Percentiles rank a stretch among this genome's conserved stretches.
phyloP scores from a whole-genome alignment of 31 red algal species.

The Odonthalia washingtoniensis region DNA sequence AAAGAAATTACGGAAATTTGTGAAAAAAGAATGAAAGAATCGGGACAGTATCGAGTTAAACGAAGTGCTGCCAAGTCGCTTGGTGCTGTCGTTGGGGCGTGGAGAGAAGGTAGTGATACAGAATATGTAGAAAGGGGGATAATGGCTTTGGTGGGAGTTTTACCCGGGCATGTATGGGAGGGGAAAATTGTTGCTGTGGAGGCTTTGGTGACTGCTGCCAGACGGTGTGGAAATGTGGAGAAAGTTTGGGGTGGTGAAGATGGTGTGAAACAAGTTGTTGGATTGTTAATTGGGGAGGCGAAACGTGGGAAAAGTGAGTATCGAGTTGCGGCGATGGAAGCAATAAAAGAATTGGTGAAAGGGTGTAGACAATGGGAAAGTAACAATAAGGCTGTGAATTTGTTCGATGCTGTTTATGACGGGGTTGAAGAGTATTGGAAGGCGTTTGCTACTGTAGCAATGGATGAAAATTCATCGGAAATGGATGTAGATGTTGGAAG shows the following conservation, averaged over 20 bases:
- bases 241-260: conserved; percentile 34
- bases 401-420: conserved; percentile 51
- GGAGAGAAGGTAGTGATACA: conserved; percentile 52
- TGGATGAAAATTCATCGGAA: not conserved
- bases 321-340: conserved; percentile 59
- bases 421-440: conserved; percentile 40
- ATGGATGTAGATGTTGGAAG: conserved; percentile 4
- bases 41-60: conserved; percentile 73
- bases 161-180: conserved; percentile 83
- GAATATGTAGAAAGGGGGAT: conserved; percentile 54
- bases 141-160: conserved; percentile 50
- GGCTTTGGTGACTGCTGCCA: conserved; percentile 58
- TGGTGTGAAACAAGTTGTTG: conserved; percentile 38
- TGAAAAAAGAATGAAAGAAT: conserved; percentile 43
- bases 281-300: conserved; percentile 31
- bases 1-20: conserved; percentile 73
- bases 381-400: not conserved
- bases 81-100: conserved; percentile 64
- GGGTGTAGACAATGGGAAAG: conserved; percentile 18
- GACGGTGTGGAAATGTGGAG: conserved; percentile 20
- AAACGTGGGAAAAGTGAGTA: conserved; percentile 66
- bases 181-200: conserved; percentile 52
- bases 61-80: conserved; percentile 65
- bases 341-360: conserved; percentile 38
- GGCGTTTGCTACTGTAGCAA: not conserved